Base-by-base conservation (phyloP, 371 early-diverging fungal species). In the Nematocida ironsii region DNA sequence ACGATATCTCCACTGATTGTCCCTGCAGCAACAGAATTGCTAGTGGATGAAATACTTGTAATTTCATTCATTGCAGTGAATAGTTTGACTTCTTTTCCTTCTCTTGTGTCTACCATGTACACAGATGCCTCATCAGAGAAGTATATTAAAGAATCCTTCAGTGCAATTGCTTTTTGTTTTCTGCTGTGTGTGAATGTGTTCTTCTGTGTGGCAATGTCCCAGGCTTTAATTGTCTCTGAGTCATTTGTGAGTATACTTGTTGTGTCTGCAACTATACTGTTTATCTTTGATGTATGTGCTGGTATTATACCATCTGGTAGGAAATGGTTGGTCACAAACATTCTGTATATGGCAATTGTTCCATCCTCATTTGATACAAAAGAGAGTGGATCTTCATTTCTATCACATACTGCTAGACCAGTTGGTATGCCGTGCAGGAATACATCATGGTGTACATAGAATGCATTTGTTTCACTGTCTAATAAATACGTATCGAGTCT, bases 361-460 rank as follows among this genome's bases (percentile, higher is more conserved):
- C 80, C 70, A 39, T 67, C 57, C 44, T 68, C 71, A 23, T 56
- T 67, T 20, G 71, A 56, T n/a, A 78, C 55, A 78, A 78, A 70
- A 4, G 40, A 50, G 5, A 69, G 25, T 9, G 80, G 80, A 40
- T 78, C 71, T 56, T 78, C 71, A 25, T 60, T 52, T 42, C 69
- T 57, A 58, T 78, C 80, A 1, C 25, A 16, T 40, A 78, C 71
- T n/a, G 56, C 25, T 55, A 78, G 16, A 27, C 50, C 47, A 42
- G 80, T 78, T 11, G 80, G 80, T 9, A 23, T n/a, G 4, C 56
- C 70, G 42, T 78, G 80, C 16, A 78, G 70, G 62, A 78, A 78
- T 6, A 70, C 48, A 45, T 78, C 80, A 39, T 78, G 80, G 71
- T 78, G 80, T 20, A 78, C 71, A 57, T 78, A 78, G 54, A 78